phyloP scores from a whole-genome alignment of 2,329 filamentous ascomycete species.

The Aspergillus arachidicola region DNA sequence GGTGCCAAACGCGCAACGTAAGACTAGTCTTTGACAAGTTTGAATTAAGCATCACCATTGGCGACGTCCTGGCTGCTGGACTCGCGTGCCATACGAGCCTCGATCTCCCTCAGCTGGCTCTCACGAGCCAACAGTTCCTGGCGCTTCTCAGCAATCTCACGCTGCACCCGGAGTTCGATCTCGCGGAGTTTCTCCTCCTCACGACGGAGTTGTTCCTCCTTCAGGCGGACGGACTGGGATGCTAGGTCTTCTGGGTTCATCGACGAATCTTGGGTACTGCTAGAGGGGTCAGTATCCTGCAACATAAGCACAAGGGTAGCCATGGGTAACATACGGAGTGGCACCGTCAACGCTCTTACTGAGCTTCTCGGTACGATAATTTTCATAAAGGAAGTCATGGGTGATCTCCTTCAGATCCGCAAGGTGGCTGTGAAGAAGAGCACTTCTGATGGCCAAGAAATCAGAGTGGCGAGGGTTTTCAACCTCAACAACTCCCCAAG shows the following conservation, averaged over 20 bases:
- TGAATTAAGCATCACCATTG: conserved; percentile 41
- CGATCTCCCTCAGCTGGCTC: conserved; percentile 97
- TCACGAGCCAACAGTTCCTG: conserved; percentile 97
- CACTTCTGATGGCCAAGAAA: conserved; percentile 95
- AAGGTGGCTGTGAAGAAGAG: conserved; percentile 94
- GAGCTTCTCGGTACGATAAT: conserved; percentile 99
- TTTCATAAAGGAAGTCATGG: conserved; percentile 99
- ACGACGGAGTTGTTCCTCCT: conserved; percentile 98
- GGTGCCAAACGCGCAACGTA: conserved; percentile 32
- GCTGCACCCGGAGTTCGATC: conserved; percentile 99
- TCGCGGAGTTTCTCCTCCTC: conserved; percentile 99
- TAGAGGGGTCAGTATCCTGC: conserved; percentile 33
- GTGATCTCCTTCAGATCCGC: conserved; percentile 99
- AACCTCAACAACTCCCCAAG: conserved; percentile 98
- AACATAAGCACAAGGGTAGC: background rate
- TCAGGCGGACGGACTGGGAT: conserved; percentile 94
- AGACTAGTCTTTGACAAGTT: conserved; percentile 29
- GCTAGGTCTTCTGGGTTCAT: conserved; percentile 98
- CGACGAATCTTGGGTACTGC: conserved; percentile 68
- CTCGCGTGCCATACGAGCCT: conserved; percentile 94
- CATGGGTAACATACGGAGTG: conserved; percentile 70
- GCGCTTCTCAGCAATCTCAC: conserved; percentile 99
- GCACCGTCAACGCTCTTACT: conserved; percentile 97
- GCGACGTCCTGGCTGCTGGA: conserved; percentile 52
- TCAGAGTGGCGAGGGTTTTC: conserved; percentile 99